Evolutionary conservation across 345 rosid species (phyloP), one percentile per base, ranked within the genome.

Genomic region (Dimocarpus longan): DNA sequence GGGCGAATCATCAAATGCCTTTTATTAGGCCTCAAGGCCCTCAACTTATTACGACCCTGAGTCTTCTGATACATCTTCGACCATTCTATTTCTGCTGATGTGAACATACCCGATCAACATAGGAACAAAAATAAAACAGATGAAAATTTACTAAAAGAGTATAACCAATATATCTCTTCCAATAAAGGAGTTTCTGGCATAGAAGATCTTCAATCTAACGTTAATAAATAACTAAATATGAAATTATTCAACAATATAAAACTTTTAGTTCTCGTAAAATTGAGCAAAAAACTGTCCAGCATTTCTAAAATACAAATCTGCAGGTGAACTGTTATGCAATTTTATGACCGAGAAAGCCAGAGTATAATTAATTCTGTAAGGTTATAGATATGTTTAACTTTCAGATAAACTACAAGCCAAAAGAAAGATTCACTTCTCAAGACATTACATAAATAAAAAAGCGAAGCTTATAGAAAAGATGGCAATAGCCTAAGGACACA

Each of bases 1-100:
- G 97, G 94, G 68, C 97, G 91, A 71, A 88, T 57, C 93, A 92
- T 87, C 85, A 92, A 62, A 13, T 80, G 70, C 70, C 52, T 74
- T 40, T 83, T 76, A 8, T 6, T 32, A 5, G 24, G 39, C 59
- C 78, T 89, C 6, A 59, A 6, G 3, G 24, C 32, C 59, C 78
- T 89, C 6, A 59, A 6, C 57, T 67, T 83, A 19, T 59, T 18
- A 48, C 52, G 28, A 66, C 32, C 24, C 10, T n/a, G 62, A 2
- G 67, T 28, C 70, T 72, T 82, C 67, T 88, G 89, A 79, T 83
- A 88, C 24, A 88, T 2, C 50, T 84, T 81, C 46, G 78, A 79
- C 83, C 81, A 81, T 8, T 10, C 26, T 24, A 81, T 15, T 81
- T 84, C 92, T 92, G 74, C 66, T 84, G 54, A 80, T 0, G 48